A percentile compares a stretch with the other conserved stretches of the same genome.
Evolutionary conservation across 1,284 basidiomycete species (phyloP).

Genomic region (Tylopilus sp.): DNA sequence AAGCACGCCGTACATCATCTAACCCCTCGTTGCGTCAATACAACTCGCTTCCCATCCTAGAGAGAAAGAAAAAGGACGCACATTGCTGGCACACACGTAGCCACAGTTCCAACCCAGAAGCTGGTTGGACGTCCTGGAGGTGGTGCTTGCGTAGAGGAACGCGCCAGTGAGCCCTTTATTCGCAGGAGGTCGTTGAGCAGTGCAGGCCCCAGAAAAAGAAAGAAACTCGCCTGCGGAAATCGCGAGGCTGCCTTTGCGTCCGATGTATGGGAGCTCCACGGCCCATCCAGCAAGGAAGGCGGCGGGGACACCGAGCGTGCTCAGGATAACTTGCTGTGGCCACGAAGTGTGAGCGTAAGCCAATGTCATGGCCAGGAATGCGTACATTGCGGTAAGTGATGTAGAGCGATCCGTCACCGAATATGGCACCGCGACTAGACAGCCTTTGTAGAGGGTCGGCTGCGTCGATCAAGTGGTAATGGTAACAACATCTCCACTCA

Average conservation of each 20-base stretch:
- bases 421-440: conserved; percentile 44
- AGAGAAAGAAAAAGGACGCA: conserved; percentile 22
- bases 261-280: conserved; percentile 58
- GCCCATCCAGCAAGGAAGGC: conserved; percentile 61
- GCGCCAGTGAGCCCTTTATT: conserved; percentile 57
- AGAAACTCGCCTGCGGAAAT: conserved; percentile 46
- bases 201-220: neutral
- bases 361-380: neutral
- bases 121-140: conserved; percentile 56
- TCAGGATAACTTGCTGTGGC: conserved; percentile 53
- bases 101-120: conserved; percentile 74
- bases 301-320: conserved; percentile 63
- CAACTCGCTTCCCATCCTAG: neutral
- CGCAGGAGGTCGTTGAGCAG: conserved; percentile 31
- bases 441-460: conserved; percentile 33
- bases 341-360: neutral
- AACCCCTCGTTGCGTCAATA: neutral
- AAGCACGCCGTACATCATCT: conserved; percentile 70
- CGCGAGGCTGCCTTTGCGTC: conserved; percentile 61
- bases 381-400: conserved; percentile 52
- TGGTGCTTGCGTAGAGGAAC: conserved; percentile 68
- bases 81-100: conserved; percentile 58
- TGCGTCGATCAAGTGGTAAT: neutral
- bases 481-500: conserved; percentile 24
- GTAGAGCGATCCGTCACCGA: conserved; percentile 47